phyloP scores from a whole-genome alignment of 1,284 basidiomycete genomes.

The Sanguinoderma infundibulare region DNA sequence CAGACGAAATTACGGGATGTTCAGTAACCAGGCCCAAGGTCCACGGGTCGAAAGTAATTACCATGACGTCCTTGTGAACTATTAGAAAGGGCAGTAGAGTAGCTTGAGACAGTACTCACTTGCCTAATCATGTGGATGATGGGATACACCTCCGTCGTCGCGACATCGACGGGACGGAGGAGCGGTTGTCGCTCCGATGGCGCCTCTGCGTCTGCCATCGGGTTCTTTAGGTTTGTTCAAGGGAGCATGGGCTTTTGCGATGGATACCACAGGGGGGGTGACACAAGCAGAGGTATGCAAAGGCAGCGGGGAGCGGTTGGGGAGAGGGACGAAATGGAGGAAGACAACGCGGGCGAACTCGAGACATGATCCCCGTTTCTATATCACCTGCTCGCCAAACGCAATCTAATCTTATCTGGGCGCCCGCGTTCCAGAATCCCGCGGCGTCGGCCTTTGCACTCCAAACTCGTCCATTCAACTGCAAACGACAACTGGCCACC shows the following conservation, averaged over 20 bases:
- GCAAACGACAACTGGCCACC: too few relatives aligned
- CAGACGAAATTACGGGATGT: neutral
- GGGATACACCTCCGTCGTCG: constrained; percentile 69
- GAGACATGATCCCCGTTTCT: too few relatives aligned
- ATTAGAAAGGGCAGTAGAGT: constrained; percentile 10
- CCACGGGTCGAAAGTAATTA: constrained; percentile 34
- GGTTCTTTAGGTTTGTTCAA: constrained; percentile 15
- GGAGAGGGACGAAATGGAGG: neutral
- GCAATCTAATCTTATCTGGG: constrained; percentile 13
- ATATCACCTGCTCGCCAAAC: too few relatives aligned
- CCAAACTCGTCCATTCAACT: too few relatives aligned
- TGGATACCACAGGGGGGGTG: neutral
- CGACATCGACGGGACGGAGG: constrained; percentile 49
- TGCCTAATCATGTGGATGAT: constrained; percentile 70
- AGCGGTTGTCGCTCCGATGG: constrained; percentile 39
- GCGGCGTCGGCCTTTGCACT: too few relatives aligned
- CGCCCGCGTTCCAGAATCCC: neutral
- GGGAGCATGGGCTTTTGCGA: constrained; percentile 1
- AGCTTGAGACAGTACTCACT: constrained; percentile 41
- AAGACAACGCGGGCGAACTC: neutral
- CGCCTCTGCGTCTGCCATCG: constrained; percentile 21
- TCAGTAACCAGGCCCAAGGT: neutral
- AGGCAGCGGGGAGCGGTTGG: neutral
- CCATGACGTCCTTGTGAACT: constrained; percentile 58
- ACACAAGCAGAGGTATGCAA: neutral